Evolutionary conservation across 805 yeast genomes (phyloP), one percentile per base, ranked within the genome.

Genomic region (Naumovozyma baii): DNA sequence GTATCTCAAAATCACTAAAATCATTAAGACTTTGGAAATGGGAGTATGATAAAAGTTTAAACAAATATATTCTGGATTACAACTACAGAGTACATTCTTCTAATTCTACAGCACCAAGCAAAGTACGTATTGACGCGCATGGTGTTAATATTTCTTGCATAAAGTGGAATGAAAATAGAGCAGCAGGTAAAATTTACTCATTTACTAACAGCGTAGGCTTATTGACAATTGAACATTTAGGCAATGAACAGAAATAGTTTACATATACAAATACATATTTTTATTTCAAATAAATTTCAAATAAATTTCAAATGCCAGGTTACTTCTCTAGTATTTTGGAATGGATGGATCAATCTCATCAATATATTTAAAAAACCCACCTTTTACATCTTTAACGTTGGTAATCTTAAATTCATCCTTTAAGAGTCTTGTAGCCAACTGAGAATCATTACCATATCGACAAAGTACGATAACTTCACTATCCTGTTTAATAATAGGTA

Each of bases 361-460:
- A 39, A 82, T 71, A 83, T 94, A 87, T 46, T 65, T 70, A 39
- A 68, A 64, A 18, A 87, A 63, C 0, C 98, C 98, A 1, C 97
- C 97, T 9, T 57, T 65, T 4, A 90, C 67, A 55, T 90, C 95
- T 38, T 62, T 70, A 0, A 76, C 84, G 15, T 72, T 59, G 0
- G 52, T 41, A 14, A 74, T 61, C 0, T 76, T 74, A 34, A 73
- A 65, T 1, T 68, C 66, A 18, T 73, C 74, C 37, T 70, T 66
- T 34, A 88, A 59, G 33, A 68, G 61, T 40, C 68, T 60, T 1
- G 83, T 78, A 0, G 95, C 94, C 14, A 76, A 59, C 51, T 83
- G 87, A 0, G 97, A 88, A 56, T 92, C 97, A 57, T 85, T 87
- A 8, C 98, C 98, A 54, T 70, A 78, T 25, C 96, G 69, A 60